Conservation (phyloP, 179 eudicot species). For the Spinacia oleracea region DNA sequence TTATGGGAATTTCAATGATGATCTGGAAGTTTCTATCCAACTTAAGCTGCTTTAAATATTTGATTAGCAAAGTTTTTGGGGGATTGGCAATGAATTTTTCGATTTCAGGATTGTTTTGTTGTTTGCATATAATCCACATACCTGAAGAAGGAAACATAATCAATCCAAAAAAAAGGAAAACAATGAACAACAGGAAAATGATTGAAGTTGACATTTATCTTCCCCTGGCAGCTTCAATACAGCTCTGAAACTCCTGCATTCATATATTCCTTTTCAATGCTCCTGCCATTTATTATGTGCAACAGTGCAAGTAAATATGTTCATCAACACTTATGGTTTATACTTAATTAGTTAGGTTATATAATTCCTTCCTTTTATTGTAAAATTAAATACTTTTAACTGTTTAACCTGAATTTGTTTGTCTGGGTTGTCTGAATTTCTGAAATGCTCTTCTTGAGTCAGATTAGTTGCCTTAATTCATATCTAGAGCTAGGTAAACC, state of each 20-base stretch:
- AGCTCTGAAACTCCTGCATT: slow-evolving; percentile 15
- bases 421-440: background rate
- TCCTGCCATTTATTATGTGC: background rate
- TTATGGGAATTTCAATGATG: background rate
- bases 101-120: background rate
- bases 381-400: background rate
- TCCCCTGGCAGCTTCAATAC: background rate
- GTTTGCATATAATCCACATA: slow-evolving; percentile 15
- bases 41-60: background rate
- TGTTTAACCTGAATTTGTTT: background rate
- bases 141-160: slow-evolving; percentile 21
- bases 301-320: background rate
- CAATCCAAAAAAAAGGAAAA: background rate
- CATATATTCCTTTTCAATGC: slow-evolving; percentile 18
- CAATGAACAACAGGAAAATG: slow-evolving; percentile 3
- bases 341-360: background rate
- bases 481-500: background rate
- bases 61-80: background rate
- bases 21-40: background rate
- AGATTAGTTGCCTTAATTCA: background rate
- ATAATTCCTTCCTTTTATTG: background rate
- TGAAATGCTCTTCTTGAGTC: slow-evolving; percentile 2
- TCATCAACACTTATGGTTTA: slow-evolving; percentile 1
- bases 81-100: background rate
- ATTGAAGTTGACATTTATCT: slow-evolving; percentile 34